Evolutionary conservation across 1,139 yeast species (phyloP).

Genomic region (Nematodospora anomalae): DNA sequence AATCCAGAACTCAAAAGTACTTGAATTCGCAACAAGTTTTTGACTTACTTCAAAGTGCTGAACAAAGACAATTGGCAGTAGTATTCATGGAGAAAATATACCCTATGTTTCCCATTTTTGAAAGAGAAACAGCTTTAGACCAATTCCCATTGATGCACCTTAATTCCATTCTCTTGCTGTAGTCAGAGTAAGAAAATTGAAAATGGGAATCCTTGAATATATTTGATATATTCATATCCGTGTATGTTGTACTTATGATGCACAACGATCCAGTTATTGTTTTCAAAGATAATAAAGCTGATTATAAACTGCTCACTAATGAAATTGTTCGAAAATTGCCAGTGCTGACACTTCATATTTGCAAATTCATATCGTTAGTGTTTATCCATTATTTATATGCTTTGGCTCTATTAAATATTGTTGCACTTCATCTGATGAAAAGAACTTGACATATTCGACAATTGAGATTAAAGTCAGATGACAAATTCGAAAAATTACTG

Average conservation of each 20-base stretch:
- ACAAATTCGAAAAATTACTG: constrained; percentile 19
- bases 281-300: no score
- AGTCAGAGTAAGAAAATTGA: constrained; percentile 22
- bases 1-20: no score
- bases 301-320: not conserved
- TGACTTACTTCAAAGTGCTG: no score
- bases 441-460: constrained; percentile 10
- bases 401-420: constrained; percentile 21
- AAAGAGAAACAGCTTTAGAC: constrained; percentile 13
- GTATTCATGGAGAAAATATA: constrained; percentile 23
- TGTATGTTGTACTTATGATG: no score
- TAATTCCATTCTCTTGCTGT: constrained; percentile 26
- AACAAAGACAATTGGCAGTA: no score
- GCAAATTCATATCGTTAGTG: constrained; percentile 21
- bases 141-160: constrained; percentile 21
- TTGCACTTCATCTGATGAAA: not conserved
- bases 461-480: no score
- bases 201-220: no score
- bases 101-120: constrained; percentile 28
- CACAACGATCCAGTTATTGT: no score
- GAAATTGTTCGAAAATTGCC: not conserved
- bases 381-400: constrained; percentile 27
- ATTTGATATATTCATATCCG: no score
- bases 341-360: constrained; percentile 9
- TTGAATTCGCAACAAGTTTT: no score